Conservation (phyloP, 345 rosid species). For the rapeseed (Brassica napus) region Da-Ae NC_063452.1:37658001-37658500, state of each 20-base stretch:
- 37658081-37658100: slow-evolving; percentile 86
- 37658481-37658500: slow-evolving; percentile 85
- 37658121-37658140: slow-evolving; percentile 94
- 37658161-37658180: slow-evolving; percentile 86
- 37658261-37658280: no score
- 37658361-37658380: slow-evolving; percentile 87
- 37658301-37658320: no score
- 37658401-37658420: slow-evolving; percentile 73
- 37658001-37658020: slow-evolving; percentile 58
- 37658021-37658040: slow-evolving; percentile 85
- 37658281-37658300: no score
- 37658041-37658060: slow-evolving; percentile 89
- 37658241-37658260: slow-evolving; percentile 74
- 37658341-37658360: slow-evolving; percentile 87
- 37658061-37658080: slow-evolving; percentile 87
- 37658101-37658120: slow-evolving; percentile 94
- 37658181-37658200: slow-evolving; percentile 88
- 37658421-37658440: slow-evolving; percentile 62
- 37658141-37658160: slow-evolving; percentile 84
- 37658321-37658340: slow-evolving; percentile 32
- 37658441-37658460: slow-evolving; percentile 67
- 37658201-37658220: slow-evolving; percentile 81
- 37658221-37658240: slow-evolving; percentile 71
- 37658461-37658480: slow-evolving; percentile 63
- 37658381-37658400: slow-evolving; percentile 83